Percentiles rank a stretch among this genome's conserved stretches.
Evolutionary conservation across 1,284 basidiomycete species (phyloP).

Genomic region (Phellopilus nigrolimitatus): DNA sequence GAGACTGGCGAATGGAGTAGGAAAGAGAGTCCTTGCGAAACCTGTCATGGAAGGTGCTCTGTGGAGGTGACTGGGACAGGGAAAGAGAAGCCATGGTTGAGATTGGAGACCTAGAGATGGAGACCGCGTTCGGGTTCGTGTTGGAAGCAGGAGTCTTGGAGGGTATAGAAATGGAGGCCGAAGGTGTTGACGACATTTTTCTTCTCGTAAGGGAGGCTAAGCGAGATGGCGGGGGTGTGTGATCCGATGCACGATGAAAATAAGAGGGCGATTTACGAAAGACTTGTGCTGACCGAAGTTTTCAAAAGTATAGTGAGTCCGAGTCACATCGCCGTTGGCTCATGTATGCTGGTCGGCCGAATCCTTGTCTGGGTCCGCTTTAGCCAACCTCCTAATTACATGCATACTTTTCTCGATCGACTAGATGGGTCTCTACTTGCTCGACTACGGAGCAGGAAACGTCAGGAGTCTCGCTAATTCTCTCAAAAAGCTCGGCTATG

Average conservation of each 20-base stretch:
- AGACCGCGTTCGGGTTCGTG: constrained; percentile 24
- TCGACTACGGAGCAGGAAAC: constrained; percentile 96
- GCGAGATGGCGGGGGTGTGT: not conserved
- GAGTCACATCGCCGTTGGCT: not conserved
- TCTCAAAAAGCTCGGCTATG: constrained; percentile 79
- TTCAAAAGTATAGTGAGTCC: not conserved
- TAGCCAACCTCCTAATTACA: constrained; percentile 6
- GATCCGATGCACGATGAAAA: not conserved
- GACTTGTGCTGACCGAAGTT: not conserved
- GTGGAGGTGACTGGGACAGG: constrained; percentile 44
- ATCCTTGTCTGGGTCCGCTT: constrained; percentile 6
- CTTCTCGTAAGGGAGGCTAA: not conserved
- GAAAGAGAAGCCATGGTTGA: constrained; percentile 30
- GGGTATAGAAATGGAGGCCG: constrained; percentile 12
- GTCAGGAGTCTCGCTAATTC: constrained; percentile 94
- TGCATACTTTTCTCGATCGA: not conserved
- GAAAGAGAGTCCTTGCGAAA: constrained; percentile 32
- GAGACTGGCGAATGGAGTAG: constrained; percentile 46
- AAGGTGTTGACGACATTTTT: not conserved
- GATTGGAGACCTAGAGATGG: constrained; percentile 37
- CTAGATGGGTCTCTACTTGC: constrained; percentile 73
- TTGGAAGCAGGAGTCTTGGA: not conserved
- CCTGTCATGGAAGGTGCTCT: constrained; percentile 43
- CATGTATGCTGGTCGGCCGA: constrained; percentile 9
- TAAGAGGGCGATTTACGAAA: not conserved